Base-by-base conservation (phyloP, 176 grass and related monocot species). In the Echinochloa phyllopogon region DNA sequence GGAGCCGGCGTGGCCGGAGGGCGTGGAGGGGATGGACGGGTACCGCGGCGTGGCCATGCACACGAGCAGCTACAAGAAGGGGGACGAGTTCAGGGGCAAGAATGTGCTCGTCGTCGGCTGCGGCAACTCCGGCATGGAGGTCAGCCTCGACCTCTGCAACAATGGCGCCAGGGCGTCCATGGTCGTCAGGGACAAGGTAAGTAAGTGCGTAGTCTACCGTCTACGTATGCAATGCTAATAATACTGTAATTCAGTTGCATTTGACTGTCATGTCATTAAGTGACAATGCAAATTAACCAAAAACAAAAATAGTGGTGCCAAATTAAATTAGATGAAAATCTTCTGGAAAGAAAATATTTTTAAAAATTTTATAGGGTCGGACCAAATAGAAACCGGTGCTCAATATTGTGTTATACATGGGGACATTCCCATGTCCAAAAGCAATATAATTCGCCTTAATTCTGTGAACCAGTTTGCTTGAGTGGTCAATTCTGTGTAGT, bases 121-220 rank as follows among this genome's bases (percentile, higher is more conserved):
- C 45, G 95, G 95, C 44, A 98, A 98, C 82, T 98, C 95, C 12
- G 93, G 95, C 75, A 98, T 98, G 95, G 95, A 98, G 89, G 91
- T 98, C 39, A 89, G 91, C 90, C 86, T 98, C 58, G 95, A 98
- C 81, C 89, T 98, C 29, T 98, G 89, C 65, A 86, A 93, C 67
- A 98, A 93, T 88, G 93, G 87, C 9, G 95, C 89, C 53, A 73
- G 74, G 58, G 76, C 87, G 33, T 98, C 82, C 79, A 93, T 95
- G 91, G 95, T 93, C 33, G 91, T 98, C 58, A 95, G 92, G 85
- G 92, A 93, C 81, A 98, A 98, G 91, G n/a, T n/a, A n/a, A n/a
- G 95, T 91, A 72, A 40, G 36, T 41, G 7, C 61, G 21, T 68
- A 75, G 3, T 44, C 69, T 20, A 33, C 12, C n/a, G n/a, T n/a